Conservation (phyloP, 805 yeast genomes). For the Kluyveromyces siamensis region DNA sequence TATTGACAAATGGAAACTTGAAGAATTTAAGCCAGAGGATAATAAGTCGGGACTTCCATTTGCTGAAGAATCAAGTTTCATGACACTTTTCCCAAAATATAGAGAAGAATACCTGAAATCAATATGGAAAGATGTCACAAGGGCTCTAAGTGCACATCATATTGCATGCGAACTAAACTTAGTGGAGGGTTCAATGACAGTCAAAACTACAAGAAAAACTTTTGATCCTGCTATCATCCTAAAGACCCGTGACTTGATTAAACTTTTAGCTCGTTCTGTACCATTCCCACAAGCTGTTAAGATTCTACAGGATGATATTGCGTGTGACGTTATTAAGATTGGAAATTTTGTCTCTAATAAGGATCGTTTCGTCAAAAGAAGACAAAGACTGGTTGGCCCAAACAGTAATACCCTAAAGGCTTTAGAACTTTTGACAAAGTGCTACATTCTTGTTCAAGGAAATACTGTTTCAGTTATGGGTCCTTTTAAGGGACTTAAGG, state of each 20-base stretch:
- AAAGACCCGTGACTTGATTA: slow-evolving; percentile 91
- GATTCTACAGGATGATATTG: slow-evolving; percentile 82
- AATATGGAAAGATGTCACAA: slow-evolving; percentile 91
- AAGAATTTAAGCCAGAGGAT: slow-evolving; percentile 84
- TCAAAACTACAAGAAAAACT: slow-evolving; percentile 89
- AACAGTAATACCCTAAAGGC: slow-evolving; percentile 95
- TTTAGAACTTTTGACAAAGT: slow-evolving; percentile 85
- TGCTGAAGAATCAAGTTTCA: slow-evolving; percentile 91
- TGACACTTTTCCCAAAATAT: slow-evolving; percentile 93
- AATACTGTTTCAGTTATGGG: slow-evolving; percentile 97
- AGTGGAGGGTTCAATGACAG: slow-evolving; percentile 97
- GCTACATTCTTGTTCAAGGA: slow-evolving; percentile 95
- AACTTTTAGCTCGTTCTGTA: slow-evolving; percentile 88
- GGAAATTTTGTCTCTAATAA: slow-evolving; percentile 83
- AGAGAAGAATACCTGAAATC: slow-evolving; percentile 84
- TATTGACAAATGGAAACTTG: slow-evolving; percentile 85
- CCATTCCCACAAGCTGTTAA: slow-evolving; percentile 95
- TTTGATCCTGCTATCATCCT: slow-evolving; percentile 89
- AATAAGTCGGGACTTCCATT: slow-evolving; percentile 80
- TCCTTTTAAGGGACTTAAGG: slow-evolving; percentile 85
- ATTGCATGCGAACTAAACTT: slow-evolving; percentile 79
- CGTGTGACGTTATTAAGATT: slow-evolving; percentile 94
- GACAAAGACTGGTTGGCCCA: slow-evolving; percentile 95
- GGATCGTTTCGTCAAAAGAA: slow-evolving; percentile 88
- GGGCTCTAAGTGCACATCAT: slow-evolving; percentile 60